Evolutionary conservation across 805 yeast species (phyloP), one percentile per base, ranked within the genome.

Genomic region (Wickerhamiella siamensis): DNA sequence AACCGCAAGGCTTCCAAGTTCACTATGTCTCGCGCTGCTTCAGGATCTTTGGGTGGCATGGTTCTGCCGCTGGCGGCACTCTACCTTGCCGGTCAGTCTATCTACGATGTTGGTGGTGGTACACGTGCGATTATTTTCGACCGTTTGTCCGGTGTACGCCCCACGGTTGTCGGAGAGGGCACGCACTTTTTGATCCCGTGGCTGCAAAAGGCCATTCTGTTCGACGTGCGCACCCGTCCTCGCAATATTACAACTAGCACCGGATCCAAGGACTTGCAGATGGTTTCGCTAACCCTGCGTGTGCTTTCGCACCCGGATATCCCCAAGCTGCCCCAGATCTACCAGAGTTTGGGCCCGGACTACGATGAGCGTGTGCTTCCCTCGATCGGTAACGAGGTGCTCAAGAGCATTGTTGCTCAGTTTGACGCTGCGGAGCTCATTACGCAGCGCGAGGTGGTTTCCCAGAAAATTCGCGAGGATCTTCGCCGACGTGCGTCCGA

Each of bases 71-170:
- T 78, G 40, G 68, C 83, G 31, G 77, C 80, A 10, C 44, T 58
- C 20, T 58, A 52, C 45, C 47, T 55, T 9, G 80, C 79, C 6
- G 88, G 84, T 57, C 75, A 80, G 53, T 77, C 96, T 22, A 67
- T 91, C 64, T 91, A 84, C 59, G 97, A 91, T 57, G 98, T 91
- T 31, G 77, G 80, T 57, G 98, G 98, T 46, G 98, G 98, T 43
- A 74, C 83, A 44, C 72, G 98, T 59, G 98, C 96, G 19, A 94
- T 91, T 41, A 81, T 91, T 48, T 91, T 91, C 58, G 97, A 91
- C 66, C 72, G 98, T 54, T 63, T 91, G 44, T 65, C 71, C 35
- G 98, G 98, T 66, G 94, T 91, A 41, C 80, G 83, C 61, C 77
- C 76, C 54, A 65, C 67, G n/a, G 96, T 91, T 19, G 69, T 87